Evolutionary conservation across 23 red algal species (phyloP).

Genomic region (Cyanidioschyzon merolae): DNA sequence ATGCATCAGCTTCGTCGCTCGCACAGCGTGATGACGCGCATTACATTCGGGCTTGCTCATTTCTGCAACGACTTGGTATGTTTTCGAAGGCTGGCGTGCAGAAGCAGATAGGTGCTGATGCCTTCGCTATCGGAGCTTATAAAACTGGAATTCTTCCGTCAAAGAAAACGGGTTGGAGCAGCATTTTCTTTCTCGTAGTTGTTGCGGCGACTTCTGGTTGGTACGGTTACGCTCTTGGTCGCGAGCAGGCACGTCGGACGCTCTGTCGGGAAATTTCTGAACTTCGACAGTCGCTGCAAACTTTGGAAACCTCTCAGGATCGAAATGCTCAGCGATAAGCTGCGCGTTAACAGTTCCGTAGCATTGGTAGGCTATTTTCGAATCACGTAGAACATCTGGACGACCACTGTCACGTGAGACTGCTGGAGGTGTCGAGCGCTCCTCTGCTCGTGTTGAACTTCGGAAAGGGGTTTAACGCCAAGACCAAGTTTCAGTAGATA

Average conservation of each 20-base stretch:
- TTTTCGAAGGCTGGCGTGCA: too few species aligned
- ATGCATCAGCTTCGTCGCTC: too few species aligned
- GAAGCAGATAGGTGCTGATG: too few species aligned
- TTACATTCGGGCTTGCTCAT: too few species aligned
- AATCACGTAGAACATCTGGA: background rate
- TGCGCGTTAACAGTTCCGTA: background rate
- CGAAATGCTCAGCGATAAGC: background rate
- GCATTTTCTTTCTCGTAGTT: background rate
- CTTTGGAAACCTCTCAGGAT: too few species aligned
- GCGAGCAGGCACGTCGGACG: background rate
- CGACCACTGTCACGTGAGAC: background rate
- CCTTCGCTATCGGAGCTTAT: too few species aligned
- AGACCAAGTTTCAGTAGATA: too few species aligned
- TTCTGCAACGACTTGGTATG: too few species aligned
- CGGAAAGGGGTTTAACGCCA: background rate
- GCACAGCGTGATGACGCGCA: too few species aligned
- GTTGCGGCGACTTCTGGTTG: background rate
- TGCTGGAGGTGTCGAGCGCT: background rate
- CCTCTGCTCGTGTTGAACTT: background rate
- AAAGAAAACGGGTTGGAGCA: too few species aligned
- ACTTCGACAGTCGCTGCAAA: background rate
- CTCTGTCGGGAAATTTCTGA: background rate
- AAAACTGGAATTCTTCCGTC: too few species aligned
- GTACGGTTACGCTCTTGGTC: constrained; percentile 6
- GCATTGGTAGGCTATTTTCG: background rate